Percentiles rank a stretch among this genome's conserved stretches.
These are phyloP conservation scores for Brasilioporus rufonigricans DNA, from an alignment of 768 basidiomycete species.

Conservation along the genomic window DNA sequence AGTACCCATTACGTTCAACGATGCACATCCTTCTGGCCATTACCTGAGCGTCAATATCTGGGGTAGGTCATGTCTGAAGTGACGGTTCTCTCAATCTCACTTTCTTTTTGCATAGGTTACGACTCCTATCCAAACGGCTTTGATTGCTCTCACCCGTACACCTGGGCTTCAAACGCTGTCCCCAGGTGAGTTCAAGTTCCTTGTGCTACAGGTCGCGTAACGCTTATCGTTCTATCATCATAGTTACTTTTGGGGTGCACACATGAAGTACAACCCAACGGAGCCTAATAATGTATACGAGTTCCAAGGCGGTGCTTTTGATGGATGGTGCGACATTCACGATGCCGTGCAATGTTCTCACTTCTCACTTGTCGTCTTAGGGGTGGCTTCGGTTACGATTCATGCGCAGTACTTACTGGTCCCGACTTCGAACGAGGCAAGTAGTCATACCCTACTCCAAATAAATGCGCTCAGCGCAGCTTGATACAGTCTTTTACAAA, in stretches of 20 bases:
- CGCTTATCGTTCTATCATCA: not conserved
- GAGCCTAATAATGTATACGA: constrained; percentile 24
- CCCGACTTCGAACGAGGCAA: constrained; percentile 24
- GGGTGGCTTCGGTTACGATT: constrained; percentile 24
- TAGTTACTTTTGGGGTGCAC: constrained; percentile 42
- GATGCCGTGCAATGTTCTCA: not conserved
- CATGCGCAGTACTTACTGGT: constrained; percentile 24
- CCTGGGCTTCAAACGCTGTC: constrained; percentile 44
- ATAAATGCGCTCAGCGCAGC: constrained; percentile 3
- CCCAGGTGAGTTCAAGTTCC: constrained; percentile 31
- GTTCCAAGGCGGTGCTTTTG: constrained; percentile 47
- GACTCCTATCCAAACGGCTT: constrained; percentile 49
- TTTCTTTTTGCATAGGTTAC: constrained; percentile 10
- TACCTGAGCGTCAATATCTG: constrained; percentile 48
- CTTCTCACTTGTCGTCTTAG: constrained; percentile 8
- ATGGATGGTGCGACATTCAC: constrained; percentile 47
- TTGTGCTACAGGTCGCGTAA: not conserved
- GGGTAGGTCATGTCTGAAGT: constrained; percentile 30
- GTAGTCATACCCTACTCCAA: not conserved
- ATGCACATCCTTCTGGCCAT: constrained; percentile 46
- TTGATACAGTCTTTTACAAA: constrained; percentile 18
- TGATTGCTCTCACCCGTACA: constrained; percentile 48
- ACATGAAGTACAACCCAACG: constrained; percentile 19
- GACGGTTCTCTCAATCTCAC: not conserved
- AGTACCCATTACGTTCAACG: constrained; percentile 48